Evolutionary conservation across 2,329 filamentous ascomycete genomes (phyloP), one percentile per base, ranked within the genome.

Genomic region (Davidsoniella australis): DNA sequence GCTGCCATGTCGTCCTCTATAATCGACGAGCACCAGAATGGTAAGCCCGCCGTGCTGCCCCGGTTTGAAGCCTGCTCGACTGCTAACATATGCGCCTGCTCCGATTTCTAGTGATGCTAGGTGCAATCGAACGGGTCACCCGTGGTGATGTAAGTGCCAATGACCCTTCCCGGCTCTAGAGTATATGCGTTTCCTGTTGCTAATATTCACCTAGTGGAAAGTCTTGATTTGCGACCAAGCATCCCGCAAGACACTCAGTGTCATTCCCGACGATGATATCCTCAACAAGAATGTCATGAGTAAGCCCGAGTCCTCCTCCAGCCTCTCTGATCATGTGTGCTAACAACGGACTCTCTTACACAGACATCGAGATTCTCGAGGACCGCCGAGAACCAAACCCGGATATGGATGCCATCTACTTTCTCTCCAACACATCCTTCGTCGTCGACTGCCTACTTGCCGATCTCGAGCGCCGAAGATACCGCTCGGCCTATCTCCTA

Each of bases 221-320:
- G 85, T 95, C 57, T 70, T 98, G 57, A 81, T 98, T 48, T 71
- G 95, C 59, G 91, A 98, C 66, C 80, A 85, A 57, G 73, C 71
- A 50, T 88, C 85, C 62, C 80, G 81, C 63, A 88, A 82, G 64
- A 75, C 98, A 58, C 74, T 98, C 58, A 94, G 89, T 70, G 83
- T 85, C 43, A 77, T 89, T 62, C 89, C 86, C 60, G 84, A 95
- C 69, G 89, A 98, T 76, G 86, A 95, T 60, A 93, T 98, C 57
- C 81, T 98, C 66, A 93, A 94, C 63, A 79, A 87, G 66, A 94
- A 94, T 63, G 85, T 98, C 65, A 89, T 88, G 57, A 94, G 88
- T 94, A 73, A 62, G 80, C 36, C 24, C n/a, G 17, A 49, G 45
- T 40, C 50, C 46, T 51, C 49, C 50, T 45, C 43, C 49, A 41